These are phyloP conservation scores for Sherardia arvensis DNA, from an alignment of 257 asterid genomes.

Conservation along the genomic window DNA sequence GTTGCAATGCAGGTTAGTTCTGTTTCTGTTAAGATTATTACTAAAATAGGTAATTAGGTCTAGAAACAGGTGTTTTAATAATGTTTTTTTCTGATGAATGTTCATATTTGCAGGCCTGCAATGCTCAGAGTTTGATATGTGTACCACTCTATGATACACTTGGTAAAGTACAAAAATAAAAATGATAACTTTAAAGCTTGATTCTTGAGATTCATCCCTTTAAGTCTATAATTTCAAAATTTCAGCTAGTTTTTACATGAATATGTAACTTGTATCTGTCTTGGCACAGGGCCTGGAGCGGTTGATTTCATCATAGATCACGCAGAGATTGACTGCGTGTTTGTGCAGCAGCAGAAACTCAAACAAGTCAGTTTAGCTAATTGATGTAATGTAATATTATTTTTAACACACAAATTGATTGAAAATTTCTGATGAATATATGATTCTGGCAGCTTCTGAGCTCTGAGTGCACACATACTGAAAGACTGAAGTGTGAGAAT, in stretches of 20 bases:
- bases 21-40: neutral
- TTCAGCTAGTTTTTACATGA: no score
- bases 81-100: neutral
- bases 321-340: conserved; percentile 74
- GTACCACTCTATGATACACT: conserved; percentile 95
- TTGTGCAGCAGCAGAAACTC: conserved; percentile 73
- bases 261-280: neutral
- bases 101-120: conserved; percentile 58
- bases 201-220: neutral
- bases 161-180: conserved; percentile 26
- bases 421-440: neutral
- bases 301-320: conserved; percentile 73
- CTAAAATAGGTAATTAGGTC: neutral
- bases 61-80: neutral
- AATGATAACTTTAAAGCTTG: no score
- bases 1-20: conserved; percentile 86
- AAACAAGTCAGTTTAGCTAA: conserved; percentile 34
- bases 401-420: neutral
- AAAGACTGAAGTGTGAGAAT: conserved; percentile 58
- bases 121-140: conserved; percentile 67
- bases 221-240: no score
- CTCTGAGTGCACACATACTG: conserved; percentile 69
- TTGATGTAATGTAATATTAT: neutral
- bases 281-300: conserved; percentile 71
- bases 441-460: conserved; percentile 48